phyloP scores from a whole-genome alignment of 495 filamentous ascomycete species.

The Trichocladium uniseriatum region DNA sequence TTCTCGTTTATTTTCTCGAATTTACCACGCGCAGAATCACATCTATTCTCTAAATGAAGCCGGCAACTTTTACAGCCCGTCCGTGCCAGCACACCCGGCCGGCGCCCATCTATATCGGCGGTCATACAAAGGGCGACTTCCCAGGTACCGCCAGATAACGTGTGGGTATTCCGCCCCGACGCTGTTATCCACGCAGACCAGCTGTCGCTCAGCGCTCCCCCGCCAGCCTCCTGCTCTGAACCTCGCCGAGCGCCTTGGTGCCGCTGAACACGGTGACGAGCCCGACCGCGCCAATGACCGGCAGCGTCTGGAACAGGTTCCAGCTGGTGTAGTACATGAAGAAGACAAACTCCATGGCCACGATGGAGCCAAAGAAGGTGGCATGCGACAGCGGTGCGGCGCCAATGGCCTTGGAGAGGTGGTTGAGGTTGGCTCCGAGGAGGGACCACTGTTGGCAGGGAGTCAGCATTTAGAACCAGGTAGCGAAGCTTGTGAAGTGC shows the following conservation, averaged over 20 bases:
- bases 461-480: not conserved
- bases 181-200: not conserved
- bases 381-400: slow-evolving; percentile 68
- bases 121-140: not conserved
- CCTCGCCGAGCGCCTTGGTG: slow-evolving; percentile 83
- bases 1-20: not conserved
- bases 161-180: not conserved
- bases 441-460: slow-evolving; percentile 53
- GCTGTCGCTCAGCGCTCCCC: slow-evolving; percentile 48
- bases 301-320: slow-evolving; percentile 87
- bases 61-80: not conserved
- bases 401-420: slow-evolving; percentile 62
- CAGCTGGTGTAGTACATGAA: slow-evolving; percentile 90
- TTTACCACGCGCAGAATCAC: not conserved
- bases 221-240: slow-evolving; percentile 74
- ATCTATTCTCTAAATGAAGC: not conserved
- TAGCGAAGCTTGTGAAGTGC: not conserved
- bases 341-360: slow-evolving; percentile 84
- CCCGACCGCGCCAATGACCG: slow-evolving; percentile 57
- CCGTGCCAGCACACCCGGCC: too few species aligned
- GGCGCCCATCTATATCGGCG: too few species aligned
- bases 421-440: slow-evolving; percentile 77
- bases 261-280: slow-evolving; percentile 76
- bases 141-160: not conserved
- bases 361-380: slow-evolving; percentile 71